These are phyloP conservation scores for Sonneratia caseolaris DNA, from an alignment of 345 rosid species.

Conservation along the genomic window DNA sequence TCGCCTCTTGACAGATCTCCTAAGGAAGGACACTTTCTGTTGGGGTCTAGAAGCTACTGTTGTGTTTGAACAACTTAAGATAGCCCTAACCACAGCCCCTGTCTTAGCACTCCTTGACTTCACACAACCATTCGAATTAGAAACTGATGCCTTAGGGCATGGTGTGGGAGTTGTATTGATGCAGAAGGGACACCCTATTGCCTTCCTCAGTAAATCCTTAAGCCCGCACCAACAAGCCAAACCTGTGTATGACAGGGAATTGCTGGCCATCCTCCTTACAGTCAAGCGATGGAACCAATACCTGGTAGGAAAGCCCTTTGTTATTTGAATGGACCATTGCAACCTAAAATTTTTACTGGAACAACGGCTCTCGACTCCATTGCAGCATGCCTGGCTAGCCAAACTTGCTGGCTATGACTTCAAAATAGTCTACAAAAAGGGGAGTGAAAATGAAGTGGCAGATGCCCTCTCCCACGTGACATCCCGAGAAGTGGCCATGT, in stretches of 20 bases:
- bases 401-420: neutral
- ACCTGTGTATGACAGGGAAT: neutral
- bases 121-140: neutral
- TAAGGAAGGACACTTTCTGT: neutral
- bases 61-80: neutral
- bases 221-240: neutral
- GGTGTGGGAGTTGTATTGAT: neutral
- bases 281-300: neutral
- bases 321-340: neutral
- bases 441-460: no score
- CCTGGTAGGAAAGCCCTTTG: neutral
- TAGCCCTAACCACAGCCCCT: neutral
- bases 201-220: neutral
- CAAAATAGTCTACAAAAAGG: neutral
- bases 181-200: neutral
- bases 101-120: neutral
- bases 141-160: conserved; percentile 1
- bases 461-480: neutral
- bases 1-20: neutral
- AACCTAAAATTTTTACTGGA: neutral
- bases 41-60: neutral
- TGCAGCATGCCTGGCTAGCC: neutral
- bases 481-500: neutral
- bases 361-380: neutral
- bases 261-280: neutral